phyloP scores from a whole-genome alignment of 768 basidiomycete genomes.

The Gyrodon lividus region DNA sequence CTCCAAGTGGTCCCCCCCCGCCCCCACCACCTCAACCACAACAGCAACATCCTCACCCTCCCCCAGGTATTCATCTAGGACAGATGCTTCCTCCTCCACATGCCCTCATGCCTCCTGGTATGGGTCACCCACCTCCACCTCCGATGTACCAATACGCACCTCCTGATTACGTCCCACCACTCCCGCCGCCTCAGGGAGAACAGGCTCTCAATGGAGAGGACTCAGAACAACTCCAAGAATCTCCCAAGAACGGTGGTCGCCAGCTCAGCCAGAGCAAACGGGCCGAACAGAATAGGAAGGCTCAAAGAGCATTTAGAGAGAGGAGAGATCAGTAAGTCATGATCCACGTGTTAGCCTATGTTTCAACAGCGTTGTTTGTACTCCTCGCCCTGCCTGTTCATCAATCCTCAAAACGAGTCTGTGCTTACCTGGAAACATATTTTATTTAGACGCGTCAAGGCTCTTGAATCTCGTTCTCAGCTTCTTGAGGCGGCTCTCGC shows the following conservation, averaged over 20 bases:
- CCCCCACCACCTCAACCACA: conserved; percentile 27
- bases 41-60: conserved; percentile 36
- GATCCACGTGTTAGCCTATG: background rate
- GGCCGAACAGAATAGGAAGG: conserved; percentile 93
- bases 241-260: conserved; percentile 38
- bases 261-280: conserved; percentile 78
- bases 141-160: conserved; percentile 36
- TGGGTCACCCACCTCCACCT: conserved; percentile 23
- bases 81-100: conserved; percentile 57
- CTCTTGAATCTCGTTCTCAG: conserved; percentile 81
- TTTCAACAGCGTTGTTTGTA: background rate
- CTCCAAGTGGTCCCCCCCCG: conserved; percentile 16
- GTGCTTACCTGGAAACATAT: conserved; percentile 13
- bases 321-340: conserved; percentile 77
- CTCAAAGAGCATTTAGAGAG: conserved; percentile 88
- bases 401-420: background rate
- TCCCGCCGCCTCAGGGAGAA: conserved; percentile 29
- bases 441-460: conserved; percentile 71
- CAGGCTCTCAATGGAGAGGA: conserved; percentile 25
- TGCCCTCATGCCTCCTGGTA: conserved; percentile 46
- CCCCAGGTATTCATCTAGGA: conserved; percentile 40
- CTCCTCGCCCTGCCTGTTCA: conserved; percentile 11
- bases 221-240: conserved; percentile 4
- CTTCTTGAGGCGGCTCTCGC: conserved; percentile 83
- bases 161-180: conserved; percentile 31